Conservation (phyloP, 208 protist genomes). For the Wallacemonas sp. region DNA sequence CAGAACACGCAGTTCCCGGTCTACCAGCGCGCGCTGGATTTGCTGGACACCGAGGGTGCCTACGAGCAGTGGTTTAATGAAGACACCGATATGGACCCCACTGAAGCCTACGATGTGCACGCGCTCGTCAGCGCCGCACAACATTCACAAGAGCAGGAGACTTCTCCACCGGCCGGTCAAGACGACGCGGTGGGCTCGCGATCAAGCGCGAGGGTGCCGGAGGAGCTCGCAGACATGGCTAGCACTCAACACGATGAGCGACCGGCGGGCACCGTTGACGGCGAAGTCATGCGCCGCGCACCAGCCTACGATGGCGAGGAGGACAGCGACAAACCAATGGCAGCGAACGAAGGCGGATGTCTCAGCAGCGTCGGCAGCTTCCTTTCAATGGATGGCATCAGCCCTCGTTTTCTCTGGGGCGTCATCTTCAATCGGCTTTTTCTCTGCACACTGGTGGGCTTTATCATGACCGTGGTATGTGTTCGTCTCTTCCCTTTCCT, state of each 20-base stretch:
- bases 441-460: slow-evolving; percentile 51
- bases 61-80: slow-evolving; percentile 35
- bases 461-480: slow-evolving; percentile 37
- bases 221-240: too few relatives aligned
- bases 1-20: slow-evolving; percentile 65
- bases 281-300: background rate
- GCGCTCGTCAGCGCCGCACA: slow-evolving; percentile 27
- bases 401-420: slow-evolving; percentile 58
- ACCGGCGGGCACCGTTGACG: background rate
- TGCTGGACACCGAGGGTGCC: slow-evolving; percentile 23
- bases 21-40: slow-evolving; percentile 14
- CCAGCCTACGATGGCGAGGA: background rate
- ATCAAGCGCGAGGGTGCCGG: too few relatives aligned
- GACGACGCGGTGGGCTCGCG: too few relatives aligned
- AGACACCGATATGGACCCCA: slow-evolving; percentile 18
- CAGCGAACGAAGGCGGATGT: background rate
- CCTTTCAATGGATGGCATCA: slow-evolving; percentile 38
- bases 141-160: slow-evolving; percentile 9
- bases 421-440: slow-evolving; percentile 57
- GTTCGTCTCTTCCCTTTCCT: slow-evolving; percentile 41
- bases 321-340: too few relatives aligned
- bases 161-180: too few relatives aligned
- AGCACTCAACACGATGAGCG: too few relatives aligned
- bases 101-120: slow-evolving; percentile 29
- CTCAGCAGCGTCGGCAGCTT: slow-evolving; percentile 12